Percentiles rank a stretch among this genome's conserved stretches.
These are phyloP conservation scores for Diplodia seriata DNA, from an alignment of 2,329 filamentous ascomycete genomes.

Conservation along the genomic window DNA sequence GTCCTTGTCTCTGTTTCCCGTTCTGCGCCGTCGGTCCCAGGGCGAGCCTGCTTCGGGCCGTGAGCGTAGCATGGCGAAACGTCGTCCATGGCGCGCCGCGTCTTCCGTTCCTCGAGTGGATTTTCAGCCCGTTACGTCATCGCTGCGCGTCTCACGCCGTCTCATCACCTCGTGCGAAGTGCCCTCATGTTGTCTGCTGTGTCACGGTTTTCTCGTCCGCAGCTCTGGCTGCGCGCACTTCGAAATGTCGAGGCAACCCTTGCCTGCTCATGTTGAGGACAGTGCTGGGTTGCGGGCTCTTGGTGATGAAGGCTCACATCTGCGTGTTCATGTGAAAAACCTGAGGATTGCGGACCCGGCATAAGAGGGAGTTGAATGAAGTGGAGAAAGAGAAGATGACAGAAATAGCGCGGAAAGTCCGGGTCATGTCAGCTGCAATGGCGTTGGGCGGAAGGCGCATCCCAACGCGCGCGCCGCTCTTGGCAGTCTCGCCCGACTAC, in stretches of 20 bases:
- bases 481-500: background rate
- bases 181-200: background rate
- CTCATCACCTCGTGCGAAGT: slow-evolving; percentile 1
- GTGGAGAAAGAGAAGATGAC: background rate
- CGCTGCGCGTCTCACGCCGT: background rate
- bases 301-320: background rate
- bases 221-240: background rate
- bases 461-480: background rate
- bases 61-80: background rate
- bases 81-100: background rate
- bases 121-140: background rate
- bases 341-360: too few species aligned
- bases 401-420: background rate
- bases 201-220: background rate
- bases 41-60: background rate
- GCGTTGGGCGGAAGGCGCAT: background rate
- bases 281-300: background rate
- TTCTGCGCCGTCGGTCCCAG: background rate
- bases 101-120: background rate
- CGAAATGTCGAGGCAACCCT: background rate
- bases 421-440: background rate
- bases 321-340: too few species aligned
- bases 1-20: background rate
- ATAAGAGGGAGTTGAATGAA: background rate
- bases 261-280: background rate